Evolutionary conservation across 495 filamentous ascomycete genomes (phyloP).

Genomic region (Penicillium mononematosum): DNA sequence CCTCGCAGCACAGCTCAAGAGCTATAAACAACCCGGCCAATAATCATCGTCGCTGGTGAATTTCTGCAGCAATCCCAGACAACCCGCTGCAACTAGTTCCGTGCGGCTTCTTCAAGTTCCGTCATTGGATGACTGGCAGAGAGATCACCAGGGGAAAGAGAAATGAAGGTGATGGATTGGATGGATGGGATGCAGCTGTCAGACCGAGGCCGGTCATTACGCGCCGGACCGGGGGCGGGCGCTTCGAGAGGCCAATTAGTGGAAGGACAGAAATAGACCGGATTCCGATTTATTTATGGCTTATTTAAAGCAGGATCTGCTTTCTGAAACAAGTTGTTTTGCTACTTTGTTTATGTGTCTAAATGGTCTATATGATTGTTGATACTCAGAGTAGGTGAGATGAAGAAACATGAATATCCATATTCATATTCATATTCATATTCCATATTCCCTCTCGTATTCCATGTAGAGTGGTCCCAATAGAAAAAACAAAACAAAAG

Average conservation of each 20-base stretch:
- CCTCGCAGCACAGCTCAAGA: constrained; percentile 8
- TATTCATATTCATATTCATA: constrained; percentile 9
- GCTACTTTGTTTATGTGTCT: background rate
- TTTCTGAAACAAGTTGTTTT: background rate
- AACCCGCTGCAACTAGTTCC: constrained; percentile 9
- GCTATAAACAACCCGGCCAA: constrained; percentile 11
- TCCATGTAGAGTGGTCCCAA: background rate
- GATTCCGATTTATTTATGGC: background rate
- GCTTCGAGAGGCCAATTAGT: constrained; percentile 15
- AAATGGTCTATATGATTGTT: background rate
- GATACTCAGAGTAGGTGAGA: background rate
- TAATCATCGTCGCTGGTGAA: constrained; percentile 2
- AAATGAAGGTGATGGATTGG: constrained; percentile 7
- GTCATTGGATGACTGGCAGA: constrained; percentile 10
- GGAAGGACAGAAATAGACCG: constrained; percentile 3
- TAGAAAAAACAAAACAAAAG: constrained; percentile 10
- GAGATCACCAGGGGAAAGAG: constrained; percentile 17
- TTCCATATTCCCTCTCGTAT: constrained; percentile 5
- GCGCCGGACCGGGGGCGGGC: constrained; percentile 27
- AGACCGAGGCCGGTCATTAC: constrained; percentile 19
- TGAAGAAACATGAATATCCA: background rate
- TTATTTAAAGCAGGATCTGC: background rate
- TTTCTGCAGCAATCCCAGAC: constrained; percentile 23
- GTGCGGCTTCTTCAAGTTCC: constrained; percentile 1
- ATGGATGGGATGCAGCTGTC: constrained; percentile 12